Evolutionary conservation across 2,329 filamentous ascomycete species (phyloP), one percentile per base, ranked within the genome.

Genomic region (Exserohilum turcica): DNA sequence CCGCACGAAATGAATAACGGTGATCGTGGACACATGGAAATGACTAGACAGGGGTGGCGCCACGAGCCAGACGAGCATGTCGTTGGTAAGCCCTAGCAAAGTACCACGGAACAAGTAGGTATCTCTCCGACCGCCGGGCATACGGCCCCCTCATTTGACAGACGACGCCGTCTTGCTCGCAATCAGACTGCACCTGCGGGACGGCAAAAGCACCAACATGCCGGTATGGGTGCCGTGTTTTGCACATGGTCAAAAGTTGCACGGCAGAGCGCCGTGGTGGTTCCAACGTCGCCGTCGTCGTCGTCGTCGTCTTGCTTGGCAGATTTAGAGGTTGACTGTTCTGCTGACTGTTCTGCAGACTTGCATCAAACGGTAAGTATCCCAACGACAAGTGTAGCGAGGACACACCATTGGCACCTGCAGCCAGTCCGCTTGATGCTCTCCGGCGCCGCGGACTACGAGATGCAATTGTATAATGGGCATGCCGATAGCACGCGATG

Each of bases 401-500:
- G 31, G 24, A 27, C 35, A 44, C 29, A 60, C 21, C 21, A 53
- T 54, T 49, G 32, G 38, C 16, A 29, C 52, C 19, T 47, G 36
- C 36, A 56, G 16, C 54, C 48, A 62, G 51, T 51, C 46, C 49
- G 37, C 56, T 48, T 54, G 4, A 24, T 43, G 28, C 52, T 44
- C 35, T 40, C 49, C 52, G 57, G 46, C 47, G 35, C 32, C 15
- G 48, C 27, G 29, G 24, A 28, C 57, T 52, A 66, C 59, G 58
- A 68, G 57, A 67, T 67, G 62, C 47, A 54, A 65, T 68, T 49
- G 61, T 63, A 65, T 68, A 70, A 67, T 56, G 58, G 43, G 55
- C 61, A 49, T 54, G 61, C 65, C 63, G 67, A 72, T 70, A 71
- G 71, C 29, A 65, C 58, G 53, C 56, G 42, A 38, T 40, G 33